Conservation (phyloP, 345 rosid species). For the Camelina sativa region DNA sequence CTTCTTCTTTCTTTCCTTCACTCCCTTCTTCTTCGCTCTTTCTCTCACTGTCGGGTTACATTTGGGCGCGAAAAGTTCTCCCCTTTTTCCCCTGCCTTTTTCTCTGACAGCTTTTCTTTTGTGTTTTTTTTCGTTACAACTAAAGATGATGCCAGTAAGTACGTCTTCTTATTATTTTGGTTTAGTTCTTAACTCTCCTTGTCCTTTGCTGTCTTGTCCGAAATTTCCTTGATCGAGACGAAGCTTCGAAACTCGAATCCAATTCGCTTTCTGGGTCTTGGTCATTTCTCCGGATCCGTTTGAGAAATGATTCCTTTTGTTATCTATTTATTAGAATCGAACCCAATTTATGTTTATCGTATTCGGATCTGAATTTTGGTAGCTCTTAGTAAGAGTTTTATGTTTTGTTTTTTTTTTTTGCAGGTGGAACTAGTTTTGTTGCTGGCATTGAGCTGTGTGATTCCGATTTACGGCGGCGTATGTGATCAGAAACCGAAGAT, state of each 20-base stretch:
- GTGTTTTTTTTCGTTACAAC: background rate
- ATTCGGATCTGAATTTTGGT: slow-evolving; percentile 30
- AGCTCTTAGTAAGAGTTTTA: background rate
- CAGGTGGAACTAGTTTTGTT: slow-evolving; percentile 38
- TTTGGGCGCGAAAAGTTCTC: slow-evolving; percentile 38
- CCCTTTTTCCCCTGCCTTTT: background rate
- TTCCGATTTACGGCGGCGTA: slow-evolving; percentile 27
- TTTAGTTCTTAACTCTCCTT: slow-evolving; percentile 8
- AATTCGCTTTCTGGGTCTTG: slow-evolving; percentile 7
- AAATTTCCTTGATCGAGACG: background rate
- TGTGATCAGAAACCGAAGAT: slow-evolving; percentile 35
- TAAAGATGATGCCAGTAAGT: slow-evolving; percentile 44
- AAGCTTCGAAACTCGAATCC: background rate
- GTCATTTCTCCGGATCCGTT: slow-evolving; percentile 28
- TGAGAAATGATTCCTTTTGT: background rate
- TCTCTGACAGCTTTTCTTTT: slow-evolving; percentile 13
- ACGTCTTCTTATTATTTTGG: slow-evolving; percentile 4
- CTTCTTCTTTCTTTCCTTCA: slow-evolving; percentile 24
- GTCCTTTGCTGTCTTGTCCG: slow-evolving; percentile 25
- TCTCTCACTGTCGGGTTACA: slow-evolving; percentile 26
- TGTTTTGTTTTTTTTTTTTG: background rate
- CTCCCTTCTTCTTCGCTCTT: slow-evolving; percentile 16
- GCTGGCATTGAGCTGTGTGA: slow-evolving; percentile 33
- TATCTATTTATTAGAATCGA: background rate
- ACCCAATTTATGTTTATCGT: background rate